Evolutionary conservation across 2,329 filamentous ascomycete species (phyloP).

Genomic region (Aureobasidium leucospermi): DNA sequence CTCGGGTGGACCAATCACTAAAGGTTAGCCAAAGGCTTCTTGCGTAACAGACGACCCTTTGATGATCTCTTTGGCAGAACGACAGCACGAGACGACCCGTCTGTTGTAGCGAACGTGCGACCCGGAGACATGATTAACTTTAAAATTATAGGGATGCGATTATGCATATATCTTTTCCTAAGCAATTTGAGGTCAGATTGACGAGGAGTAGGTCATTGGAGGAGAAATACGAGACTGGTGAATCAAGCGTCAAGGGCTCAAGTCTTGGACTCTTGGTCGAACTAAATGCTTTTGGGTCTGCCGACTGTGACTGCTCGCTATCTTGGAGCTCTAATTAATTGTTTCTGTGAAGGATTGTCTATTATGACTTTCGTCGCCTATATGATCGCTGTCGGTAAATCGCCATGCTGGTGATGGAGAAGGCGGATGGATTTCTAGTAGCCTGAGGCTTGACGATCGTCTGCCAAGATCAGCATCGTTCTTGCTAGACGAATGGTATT

Average conservation of each 20-base stretch:
- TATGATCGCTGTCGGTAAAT: background rate
- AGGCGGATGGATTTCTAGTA: background rate
- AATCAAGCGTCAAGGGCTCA: no score
- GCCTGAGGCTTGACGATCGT: conserved; percentile 4
- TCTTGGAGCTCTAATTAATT: background rate
- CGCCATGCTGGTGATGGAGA: no score
- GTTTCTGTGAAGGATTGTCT: background rate
- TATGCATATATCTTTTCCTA: background rate
- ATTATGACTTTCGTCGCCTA: background rate
- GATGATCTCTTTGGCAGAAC: background rate
- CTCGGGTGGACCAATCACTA: background rate
- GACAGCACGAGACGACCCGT: no score
- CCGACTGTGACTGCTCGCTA: background rate
- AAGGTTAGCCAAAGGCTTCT: background rate
- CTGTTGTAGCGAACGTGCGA: no score
- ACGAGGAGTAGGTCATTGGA: background rate
- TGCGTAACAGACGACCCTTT: background rate
- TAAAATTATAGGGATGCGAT: background rate
- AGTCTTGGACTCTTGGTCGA: no score
- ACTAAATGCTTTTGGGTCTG: no score
- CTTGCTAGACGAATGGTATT: background rate
- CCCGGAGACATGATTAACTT: no score
- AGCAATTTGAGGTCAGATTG: background rate
- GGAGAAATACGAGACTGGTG: background rate
- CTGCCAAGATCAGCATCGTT: background rate